Base-by-base conservation (phyloP, 805 yeast species). In the Kodamaea nitidulidarum region DNA sequence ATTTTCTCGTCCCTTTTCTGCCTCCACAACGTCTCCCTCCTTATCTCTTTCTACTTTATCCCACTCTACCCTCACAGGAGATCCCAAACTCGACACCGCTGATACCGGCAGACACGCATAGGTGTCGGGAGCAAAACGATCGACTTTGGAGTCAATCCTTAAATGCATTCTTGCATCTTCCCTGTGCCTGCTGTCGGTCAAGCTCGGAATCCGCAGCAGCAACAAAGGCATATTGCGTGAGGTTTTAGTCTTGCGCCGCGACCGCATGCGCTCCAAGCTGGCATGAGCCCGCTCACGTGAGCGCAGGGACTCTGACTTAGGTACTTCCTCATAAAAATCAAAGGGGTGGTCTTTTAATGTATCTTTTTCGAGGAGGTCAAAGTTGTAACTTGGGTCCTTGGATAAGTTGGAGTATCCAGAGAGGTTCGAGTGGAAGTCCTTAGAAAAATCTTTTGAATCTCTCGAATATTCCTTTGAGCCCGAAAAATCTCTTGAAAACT, bases 251-350 rank as follows among this genome's bases (percentile, higher is more conserved):
- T 72, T 27, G 39, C 85, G 60, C 42, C 85, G 65, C 30, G 76
- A 75, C 42, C 73, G 67, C 71, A 80, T 80, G 55, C 87, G 63
- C 40, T 75, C 67, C 14, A 80, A 51, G 0, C 85, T 79, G 0
- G 85, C 84, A 49, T 78, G 80, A 0, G 86, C 85, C 47, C 85
- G 63, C 46, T 78, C 84, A 26, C 69, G 63, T 1, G 84, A 76
- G 39, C 80, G 60, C 6, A 60, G 37, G 24, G 46, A 53, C 14
- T 61, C 63, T 1, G 52, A 36, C 31, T 51, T 55, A 4, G 64
- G 63, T 10, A 47, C 44, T 12, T 61, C 65, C 24, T 56, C 61
- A 21, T 30, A 30, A 21, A 16, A 30, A 5, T 30, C 15, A 8
- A 30, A 5, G 15, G 20, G 14, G 36, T 14, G 10, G 30, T 16